phyloP scores from a whole-genome alignment of 805 yeast genomes.

The Ogataea sp. region DNA sequence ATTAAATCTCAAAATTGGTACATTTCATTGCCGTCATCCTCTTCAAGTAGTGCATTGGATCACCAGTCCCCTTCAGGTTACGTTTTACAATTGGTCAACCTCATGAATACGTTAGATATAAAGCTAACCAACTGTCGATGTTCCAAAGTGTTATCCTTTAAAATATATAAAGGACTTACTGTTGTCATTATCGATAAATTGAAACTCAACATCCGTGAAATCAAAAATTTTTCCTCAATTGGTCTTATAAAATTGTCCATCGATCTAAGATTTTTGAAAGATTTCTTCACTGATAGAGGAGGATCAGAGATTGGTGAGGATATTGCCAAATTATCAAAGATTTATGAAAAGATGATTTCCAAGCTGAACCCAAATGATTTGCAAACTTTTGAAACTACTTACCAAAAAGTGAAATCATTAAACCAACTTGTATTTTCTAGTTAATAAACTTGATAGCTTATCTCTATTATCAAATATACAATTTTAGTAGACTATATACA shows the following conservation, averaged over 20 bases:
- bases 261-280: constrained; percentile 15
- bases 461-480: too few species aligned
- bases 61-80: constrained; percentile 13
- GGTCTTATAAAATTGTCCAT: constrained; percentile 17
- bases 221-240: constrained; percentile 15
- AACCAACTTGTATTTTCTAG: too few species aligned
- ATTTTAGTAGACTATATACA: too few species aligned
- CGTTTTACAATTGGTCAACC: constrained; percentile 15
- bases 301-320: neutral
- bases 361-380: too few species aligned
- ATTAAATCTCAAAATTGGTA: constrained; percentile 36
- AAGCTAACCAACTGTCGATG: too few species aligned
- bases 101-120: too few species aligned
- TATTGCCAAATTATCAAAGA: neutral
- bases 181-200: constrained; percentile 15
- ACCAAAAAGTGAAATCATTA: too few species aligned
- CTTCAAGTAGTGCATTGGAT: too few species aligned
- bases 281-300: constrained; percentile 13
- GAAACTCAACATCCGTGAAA: constrained; percentile 12
- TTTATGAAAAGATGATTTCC: neutral
- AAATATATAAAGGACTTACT: constrained; percentile 15
- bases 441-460: too few species aligned
- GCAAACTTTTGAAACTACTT: too few species aligned
- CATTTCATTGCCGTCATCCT: too few species aligned
- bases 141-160: constrained; percentile 11